Conservation (phyloP, 768 basidiomycete genomes). For the Trametopsis cervina region DNA sequence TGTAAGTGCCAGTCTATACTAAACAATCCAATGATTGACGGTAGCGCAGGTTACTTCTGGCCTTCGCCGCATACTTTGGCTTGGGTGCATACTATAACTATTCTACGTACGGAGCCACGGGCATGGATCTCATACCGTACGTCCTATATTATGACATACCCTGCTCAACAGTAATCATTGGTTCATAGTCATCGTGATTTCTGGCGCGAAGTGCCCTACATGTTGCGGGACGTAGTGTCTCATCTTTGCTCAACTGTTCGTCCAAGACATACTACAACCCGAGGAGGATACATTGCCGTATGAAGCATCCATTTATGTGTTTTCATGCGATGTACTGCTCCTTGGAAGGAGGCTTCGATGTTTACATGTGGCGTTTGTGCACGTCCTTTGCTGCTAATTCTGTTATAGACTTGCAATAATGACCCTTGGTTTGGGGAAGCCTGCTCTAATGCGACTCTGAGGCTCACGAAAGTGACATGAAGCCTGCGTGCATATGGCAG, state of each 20-base stretch:
- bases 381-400: too few relatives aligned
- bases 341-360: neutral
- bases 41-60: conserved; percentile 47
- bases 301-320: conserved; percentile 29
- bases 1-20: conserved; percentile 45
- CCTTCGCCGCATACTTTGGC: conserved; percentile 62
- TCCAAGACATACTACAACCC: conserved; percentile 53
- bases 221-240: conserved; percentile 69
- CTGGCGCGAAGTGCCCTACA: conserved; percentile 85
- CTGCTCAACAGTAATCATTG: conserved; percentile 1
- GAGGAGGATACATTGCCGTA: conserved; percentile 75
- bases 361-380: too few relatives aligned
- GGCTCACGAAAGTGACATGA: too few relatives aligned
- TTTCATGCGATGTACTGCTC: neutral
- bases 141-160: conserved; percentile 25
- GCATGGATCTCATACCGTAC: conserved; percentile 79
- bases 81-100: conserved; percentile 87
- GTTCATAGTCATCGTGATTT: conserved; percentile 73
- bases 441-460: too few relatives aligned
- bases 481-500: too few relatives aligned
- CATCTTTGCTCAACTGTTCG: conserved; percentile 72
- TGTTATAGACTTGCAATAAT: too few relatives aligned
- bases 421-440: too few relatives aligned
- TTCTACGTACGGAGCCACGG: conserved; percentile 78
- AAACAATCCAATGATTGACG: too few relatives aligned